Conservation (phyloP, 176 grass and related monocot species). For the Triticum timopheevii region DNA sequence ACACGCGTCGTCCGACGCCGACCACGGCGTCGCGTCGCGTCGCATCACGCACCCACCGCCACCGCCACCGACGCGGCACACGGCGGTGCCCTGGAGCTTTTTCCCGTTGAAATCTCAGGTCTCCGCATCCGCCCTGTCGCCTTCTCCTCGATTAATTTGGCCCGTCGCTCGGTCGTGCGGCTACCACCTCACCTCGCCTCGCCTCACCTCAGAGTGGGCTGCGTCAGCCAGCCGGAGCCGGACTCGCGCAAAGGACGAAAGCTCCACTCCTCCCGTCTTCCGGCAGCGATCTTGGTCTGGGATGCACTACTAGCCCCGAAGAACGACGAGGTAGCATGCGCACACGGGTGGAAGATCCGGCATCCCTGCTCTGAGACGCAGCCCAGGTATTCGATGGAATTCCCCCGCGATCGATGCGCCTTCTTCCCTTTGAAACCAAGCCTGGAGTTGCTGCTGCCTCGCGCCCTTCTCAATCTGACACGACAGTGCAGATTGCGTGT, state of each 20-base stretch:
- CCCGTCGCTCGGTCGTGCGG: background rate
- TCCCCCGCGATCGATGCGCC: background rate
- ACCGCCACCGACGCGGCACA: background rate
- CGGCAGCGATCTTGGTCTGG: background rate
- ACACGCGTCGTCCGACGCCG: background rate
- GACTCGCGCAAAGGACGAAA: background rate
- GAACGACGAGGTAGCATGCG: background rate
- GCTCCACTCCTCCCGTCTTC: background rate
- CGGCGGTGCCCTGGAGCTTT: background rate
- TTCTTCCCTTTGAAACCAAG: background rate
- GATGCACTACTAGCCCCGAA: background rate
- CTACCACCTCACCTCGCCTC: background rate
- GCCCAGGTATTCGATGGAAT: conserved; percentile 15
- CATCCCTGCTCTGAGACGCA: background rate
- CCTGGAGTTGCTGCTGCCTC: background rate
- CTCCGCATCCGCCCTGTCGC: background rate
- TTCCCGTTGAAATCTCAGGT: background rate
- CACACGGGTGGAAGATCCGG: background rate
- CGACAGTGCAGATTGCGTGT: background rate
- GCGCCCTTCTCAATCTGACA: background rate
- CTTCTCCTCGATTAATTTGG: background rate
- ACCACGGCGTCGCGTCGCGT: background rate
- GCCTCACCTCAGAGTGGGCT: background rate
- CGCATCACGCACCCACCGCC: background rate
- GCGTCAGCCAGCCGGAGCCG: background rate